A percentile compares a stretch with the other conserved stretches of the same genome.
Conservation (phyloP, 1,284 basidiomycete genomes). For the Sporisorium scitamineum region DNA sequence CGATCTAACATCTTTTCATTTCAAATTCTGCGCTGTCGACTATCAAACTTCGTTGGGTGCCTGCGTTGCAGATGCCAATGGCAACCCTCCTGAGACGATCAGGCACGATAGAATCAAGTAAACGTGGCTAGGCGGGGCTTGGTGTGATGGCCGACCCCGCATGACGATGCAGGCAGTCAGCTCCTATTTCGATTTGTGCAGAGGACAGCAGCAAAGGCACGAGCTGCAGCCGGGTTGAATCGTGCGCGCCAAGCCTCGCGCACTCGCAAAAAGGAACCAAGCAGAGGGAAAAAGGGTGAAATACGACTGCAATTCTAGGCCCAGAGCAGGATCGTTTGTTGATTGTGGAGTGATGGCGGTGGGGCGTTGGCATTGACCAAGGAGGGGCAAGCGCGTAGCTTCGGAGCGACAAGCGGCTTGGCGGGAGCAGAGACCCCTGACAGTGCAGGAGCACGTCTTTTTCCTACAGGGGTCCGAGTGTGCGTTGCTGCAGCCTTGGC, state of each 20-base stretch:
- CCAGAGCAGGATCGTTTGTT: not conserved
- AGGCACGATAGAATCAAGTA: not conserved
- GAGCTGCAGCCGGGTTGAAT: not conserved
- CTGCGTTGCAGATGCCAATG: no score
- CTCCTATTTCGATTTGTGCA: not conserved
- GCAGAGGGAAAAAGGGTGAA: no score
- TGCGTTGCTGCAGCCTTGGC: not conserved
- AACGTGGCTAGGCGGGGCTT: not conserved
- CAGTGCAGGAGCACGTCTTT: not conserved
- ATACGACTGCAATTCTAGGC: not conserved
- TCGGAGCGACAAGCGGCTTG: not conserved
- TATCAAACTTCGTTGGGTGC: no score
- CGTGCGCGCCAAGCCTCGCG: conserved; percentile 1
- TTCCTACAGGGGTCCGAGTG: not conserved
- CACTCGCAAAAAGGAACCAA: no score
- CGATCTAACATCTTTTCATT: no score
- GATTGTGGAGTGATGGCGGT: no score
- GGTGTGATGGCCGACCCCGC: not conserved
- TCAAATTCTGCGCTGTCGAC: no score
- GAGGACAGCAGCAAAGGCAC: not conserved
- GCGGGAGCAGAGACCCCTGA: not conserved
- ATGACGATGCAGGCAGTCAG: not conserved
- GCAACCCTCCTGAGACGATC: no score
- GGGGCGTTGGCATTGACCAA: not conserved
- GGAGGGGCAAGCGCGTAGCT: not conserved